A percentile compares a stretch with the other conserved stretches of the same genome.
Conservation (phyloP, 2,329 filamentous ascomycete species). For the Xylariaceae sp. region DNA sequence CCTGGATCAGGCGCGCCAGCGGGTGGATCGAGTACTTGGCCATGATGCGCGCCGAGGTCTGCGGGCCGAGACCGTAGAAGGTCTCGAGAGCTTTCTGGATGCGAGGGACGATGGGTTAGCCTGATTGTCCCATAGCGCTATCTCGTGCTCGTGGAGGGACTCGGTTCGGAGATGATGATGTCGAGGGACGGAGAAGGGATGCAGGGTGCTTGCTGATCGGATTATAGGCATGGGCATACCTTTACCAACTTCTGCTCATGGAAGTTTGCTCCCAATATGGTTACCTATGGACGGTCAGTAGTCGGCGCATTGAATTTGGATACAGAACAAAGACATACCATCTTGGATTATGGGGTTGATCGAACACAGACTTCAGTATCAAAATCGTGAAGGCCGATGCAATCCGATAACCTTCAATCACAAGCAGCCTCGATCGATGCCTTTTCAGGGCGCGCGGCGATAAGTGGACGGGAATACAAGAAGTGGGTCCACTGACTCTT, state of each 20-base stretch:
- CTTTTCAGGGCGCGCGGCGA: not conserved
- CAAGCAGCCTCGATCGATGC: not conserved
- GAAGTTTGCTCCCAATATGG: constrained; percentile 85
- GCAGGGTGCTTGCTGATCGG: not conserved
- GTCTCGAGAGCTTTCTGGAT: constrained; percentile 65
- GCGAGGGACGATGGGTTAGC: not conserved
- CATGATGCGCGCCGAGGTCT: constrained; percentile 67
- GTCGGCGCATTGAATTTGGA: not conserved
- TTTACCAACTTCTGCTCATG: constrained; percentile 75
- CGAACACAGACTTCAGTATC: not conserved
- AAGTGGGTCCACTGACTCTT: not conserved
- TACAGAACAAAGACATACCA: constrained; percentile 9
- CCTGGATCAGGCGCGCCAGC: constrained; percentile 67
- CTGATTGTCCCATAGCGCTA: not conserved
- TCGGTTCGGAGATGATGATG: not conserved
- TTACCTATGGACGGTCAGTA: constrained; percentile 51
- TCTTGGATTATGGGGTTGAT: constrained; percentile 8
- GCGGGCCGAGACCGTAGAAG: constrained; percentile 80
- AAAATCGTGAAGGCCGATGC: constrained; percentile 2
- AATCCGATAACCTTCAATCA: constrained; percentile 1
- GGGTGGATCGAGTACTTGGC: constrained; percentile 87
- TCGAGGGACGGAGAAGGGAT: not conserved
- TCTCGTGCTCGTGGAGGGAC: no score
- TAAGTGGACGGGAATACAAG: constrained; percentile 1
- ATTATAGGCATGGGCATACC: constrained; percentile 42